A percentile compares a stretch with the other conserved stretches of the same genome.
phyloP scores from a whole-genome alignment of 2,329 filamentous ascomycete genomes.

The Microdochium bolleyi region DNA sequence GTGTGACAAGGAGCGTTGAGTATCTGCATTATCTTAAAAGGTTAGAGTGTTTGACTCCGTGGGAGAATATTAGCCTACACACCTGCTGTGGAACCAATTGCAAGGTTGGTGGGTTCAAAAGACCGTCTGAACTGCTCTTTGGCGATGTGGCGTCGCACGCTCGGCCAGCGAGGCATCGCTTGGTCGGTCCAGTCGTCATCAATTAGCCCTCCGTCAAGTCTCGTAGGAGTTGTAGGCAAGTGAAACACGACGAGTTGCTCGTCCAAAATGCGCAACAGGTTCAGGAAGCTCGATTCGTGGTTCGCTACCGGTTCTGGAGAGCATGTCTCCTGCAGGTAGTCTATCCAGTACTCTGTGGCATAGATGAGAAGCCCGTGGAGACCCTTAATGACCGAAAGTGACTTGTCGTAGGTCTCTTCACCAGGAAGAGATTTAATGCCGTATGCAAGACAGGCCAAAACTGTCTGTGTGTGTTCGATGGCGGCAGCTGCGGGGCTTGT shows the following conservation, averaged over 20 bases:
- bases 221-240: not conserved
- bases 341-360: constrained; percentile 19
- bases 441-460: constrained; percentile 13
- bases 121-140: not conserved
- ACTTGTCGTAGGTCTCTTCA: not conserved
- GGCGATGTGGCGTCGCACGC: not conserved
- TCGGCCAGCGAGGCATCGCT: not conserved
- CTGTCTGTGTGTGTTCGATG: constrained; percentile 12
- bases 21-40: not conserved
- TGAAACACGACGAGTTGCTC: not conserved
- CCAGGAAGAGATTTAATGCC: constrained; percentile 10
- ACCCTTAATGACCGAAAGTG: constrained; percentile 13
- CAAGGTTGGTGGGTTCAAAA: not conserved
- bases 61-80: not conserved
- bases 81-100: not conserved
- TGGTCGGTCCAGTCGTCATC: not conserved
- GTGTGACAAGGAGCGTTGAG: not conserved
- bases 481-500: constrained; percentile 4
- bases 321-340: constrained; percentile 13
- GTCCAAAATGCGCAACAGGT: not conserved
- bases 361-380: constrained; percentile 21
- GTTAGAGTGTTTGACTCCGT: not conserved
- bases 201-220: not conserved
- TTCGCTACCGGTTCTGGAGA: no score
- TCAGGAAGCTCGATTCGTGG: not conserved